These are phyloP conservation scores for Hypoxylon rickii DNA, from an alignment of 495 filamentous ascomycete species.

Conservation along the genomic window DNA sequence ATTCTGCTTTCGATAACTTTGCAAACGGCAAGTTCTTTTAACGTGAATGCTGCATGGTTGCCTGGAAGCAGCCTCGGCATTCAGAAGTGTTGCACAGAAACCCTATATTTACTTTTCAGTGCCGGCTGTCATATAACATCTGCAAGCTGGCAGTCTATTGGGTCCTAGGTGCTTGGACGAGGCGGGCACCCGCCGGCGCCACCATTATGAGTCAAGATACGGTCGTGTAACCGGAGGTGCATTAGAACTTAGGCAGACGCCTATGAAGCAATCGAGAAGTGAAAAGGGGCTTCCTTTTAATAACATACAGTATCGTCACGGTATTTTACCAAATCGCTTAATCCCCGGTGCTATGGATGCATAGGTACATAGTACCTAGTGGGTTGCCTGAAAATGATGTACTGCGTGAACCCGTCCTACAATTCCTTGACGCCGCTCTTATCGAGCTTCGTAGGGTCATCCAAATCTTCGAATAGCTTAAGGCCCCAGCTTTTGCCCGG, in stretches of 20 bases:
- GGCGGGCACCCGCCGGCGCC: not conserved
- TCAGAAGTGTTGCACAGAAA: not conserved
- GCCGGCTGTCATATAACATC: not conserved
- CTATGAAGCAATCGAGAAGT: no score
- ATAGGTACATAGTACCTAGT: no score
- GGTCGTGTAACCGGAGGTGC: no score
- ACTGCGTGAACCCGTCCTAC: no score
- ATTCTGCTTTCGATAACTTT: not conserved
- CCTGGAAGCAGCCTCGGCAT: not conserved
- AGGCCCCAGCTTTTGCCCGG: constrained; percentile 58
- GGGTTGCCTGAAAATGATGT: no score
- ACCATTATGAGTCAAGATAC: not conserved
- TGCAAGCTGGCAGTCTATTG: no score
- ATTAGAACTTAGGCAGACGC: no score
- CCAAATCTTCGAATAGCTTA: constrained; percentile 62
- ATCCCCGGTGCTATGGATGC: no score
- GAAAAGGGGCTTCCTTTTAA: no score
- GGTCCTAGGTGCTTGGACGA: no score
- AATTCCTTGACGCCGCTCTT: constrained; percentile 13
- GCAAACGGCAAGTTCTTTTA: not conserved
- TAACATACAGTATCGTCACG: no score
- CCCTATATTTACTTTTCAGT: not conserved
- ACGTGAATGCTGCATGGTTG: not conserved
- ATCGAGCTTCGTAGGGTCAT: constrained; percentile 31
- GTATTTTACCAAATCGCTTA: no score